Conservation (phyloP, 148 eudicot genomes). For the Oxyria digyna region DNA sequence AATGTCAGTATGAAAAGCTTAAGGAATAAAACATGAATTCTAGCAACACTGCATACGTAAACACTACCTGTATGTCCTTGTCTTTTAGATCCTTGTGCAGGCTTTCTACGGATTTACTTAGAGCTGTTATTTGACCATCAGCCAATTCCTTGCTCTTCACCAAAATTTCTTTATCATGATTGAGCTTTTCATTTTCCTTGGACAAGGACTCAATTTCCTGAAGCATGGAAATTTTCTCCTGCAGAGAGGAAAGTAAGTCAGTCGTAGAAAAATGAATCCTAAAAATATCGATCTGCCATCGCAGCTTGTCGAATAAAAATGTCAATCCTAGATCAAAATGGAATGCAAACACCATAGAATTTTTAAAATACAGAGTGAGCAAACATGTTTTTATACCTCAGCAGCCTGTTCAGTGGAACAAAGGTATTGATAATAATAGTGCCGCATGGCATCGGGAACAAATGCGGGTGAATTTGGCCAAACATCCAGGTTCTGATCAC, state of each 20-base stretch:
- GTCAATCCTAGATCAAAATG: neutral
- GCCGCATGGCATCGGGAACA: slow-evolving; percentile 90
- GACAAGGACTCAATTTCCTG: slow-evolving; percentile 55
- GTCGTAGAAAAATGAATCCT: too few relatives aligned
- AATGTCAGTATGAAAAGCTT: neutral
- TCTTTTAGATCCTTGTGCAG: slow-evolving; percentile 79
- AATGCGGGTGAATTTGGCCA: slow-evolving; percentile 84
- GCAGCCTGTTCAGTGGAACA: slow-evolving; percentile 92
- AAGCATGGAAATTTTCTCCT: slow-evolving; percentile 90
- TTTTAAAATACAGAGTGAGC: neutral
- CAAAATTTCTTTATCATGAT: slow-evolving; percentile 35
- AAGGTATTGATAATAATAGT: slow-evolving; percentile 86
- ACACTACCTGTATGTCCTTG: slow-evolving; percentile 51
- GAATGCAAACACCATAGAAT: neutral
- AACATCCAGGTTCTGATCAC: slow-evolving; percentile 85
- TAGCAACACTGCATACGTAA: neutral
- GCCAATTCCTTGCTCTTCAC: slow-evolving; percentile 57
- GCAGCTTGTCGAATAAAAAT: neutral
- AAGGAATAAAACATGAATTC: neutral
- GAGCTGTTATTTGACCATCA: slow-evolving; percentile 59
- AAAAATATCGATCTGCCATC: too few relatives aligned
- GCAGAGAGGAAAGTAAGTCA: slow-evolving; percentile 23
- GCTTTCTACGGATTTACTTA: slow-evolving; percentile 61
- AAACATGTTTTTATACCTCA: slow-evolving; percentile 46
- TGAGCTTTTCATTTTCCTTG: slow-evolving; percentile 51